These are phyloP conservation scores for Lotus japonicus DNA, from an alignment of 306 rosid genomes.

Conservation along the genomic window DNA sequence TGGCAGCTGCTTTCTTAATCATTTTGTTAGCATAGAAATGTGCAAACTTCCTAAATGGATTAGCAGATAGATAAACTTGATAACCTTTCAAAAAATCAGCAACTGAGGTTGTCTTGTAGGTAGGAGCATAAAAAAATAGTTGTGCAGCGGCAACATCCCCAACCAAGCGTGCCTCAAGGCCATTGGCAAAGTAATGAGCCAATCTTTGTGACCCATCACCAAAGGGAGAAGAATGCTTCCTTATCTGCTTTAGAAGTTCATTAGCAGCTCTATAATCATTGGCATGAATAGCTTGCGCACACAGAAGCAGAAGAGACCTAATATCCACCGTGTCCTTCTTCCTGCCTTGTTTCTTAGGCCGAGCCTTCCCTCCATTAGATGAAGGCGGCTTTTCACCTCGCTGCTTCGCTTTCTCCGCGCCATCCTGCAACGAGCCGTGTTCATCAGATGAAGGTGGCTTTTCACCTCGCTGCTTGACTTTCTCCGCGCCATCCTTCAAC, in stretches of 20 bases:
- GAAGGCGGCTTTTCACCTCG: neutral
- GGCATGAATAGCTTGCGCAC: conserved; percentile 20
- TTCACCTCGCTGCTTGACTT: too few relatives aligned
- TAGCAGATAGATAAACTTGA: conserved; percentile 19
- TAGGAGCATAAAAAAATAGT: conserved; percentile 14
- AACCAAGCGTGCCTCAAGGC: conserved; percentile 28
- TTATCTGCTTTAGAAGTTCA: conserved; percentile 52
- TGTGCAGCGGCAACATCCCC: conserved; percentile 44
- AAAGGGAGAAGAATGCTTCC: conserved; percentile 25
- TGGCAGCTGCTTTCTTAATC: conserved; percentile 39
- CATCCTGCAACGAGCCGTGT: neutral
- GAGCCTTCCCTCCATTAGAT: conserved; percentile 17
- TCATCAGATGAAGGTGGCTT: too few relatives aligned
- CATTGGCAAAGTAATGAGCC: too few relatives aligned
- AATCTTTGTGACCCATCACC: too few relatives aligned
- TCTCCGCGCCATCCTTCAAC: too few relatives aligned
- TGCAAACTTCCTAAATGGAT: conserved; percentile 44
- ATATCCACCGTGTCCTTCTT: conserved; percentile 49
- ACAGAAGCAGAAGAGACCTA: conserved; percentile 40
- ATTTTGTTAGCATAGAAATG: neutral
- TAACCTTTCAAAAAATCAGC: conserved; percentile 29
- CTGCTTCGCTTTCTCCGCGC: neutral
- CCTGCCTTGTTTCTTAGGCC: conserved; percentile 18
- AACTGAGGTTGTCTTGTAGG: conserved; percentile 4
- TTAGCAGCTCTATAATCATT: conserved; percentile 39